Evolutionary conservation across 768 basidiomycete genomes (phyloP).

Genomic region (Suillus weaverae): DNA sequence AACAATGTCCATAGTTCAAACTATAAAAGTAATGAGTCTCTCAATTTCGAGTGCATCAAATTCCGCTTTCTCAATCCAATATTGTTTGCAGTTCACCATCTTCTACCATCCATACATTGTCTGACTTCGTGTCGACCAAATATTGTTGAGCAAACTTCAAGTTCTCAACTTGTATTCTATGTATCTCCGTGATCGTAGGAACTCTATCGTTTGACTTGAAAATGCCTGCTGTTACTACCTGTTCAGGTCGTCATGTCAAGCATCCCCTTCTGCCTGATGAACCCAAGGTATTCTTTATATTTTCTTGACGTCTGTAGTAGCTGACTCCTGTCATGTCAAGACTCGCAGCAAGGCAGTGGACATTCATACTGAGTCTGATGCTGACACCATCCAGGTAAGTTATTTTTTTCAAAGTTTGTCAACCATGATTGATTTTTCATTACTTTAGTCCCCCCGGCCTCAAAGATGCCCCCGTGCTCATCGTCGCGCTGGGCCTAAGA

Average conservation of each 20-base stretch:
- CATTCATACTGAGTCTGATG: neutral
- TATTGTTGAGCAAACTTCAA: neutral
- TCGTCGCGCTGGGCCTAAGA: neutral
- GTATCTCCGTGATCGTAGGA: neutral
- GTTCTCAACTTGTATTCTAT: neutral
- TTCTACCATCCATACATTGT: neutral
- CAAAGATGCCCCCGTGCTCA: fast-evolving
- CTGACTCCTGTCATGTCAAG: neutral
- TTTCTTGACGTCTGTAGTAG: neutral
- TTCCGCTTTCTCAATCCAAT: neutral
- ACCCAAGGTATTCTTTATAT: neutral
- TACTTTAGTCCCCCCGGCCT: neutral
- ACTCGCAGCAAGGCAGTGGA: neutral
- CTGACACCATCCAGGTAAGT: neutral
- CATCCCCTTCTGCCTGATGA: neutral
- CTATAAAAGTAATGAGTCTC: neutral
- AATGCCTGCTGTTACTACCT: neutral
- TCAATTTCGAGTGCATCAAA: neutral
- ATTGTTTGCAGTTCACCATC: neutral
- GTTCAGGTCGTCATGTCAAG: neutral
- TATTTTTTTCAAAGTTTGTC: neutral
- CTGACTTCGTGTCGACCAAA: neutral
- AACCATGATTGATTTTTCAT: neutral
- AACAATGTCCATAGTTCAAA: neutral
- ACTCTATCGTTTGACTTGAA: neutral